phyloP scores from a whole-genome alignment of 768 basidiomycete species.

The Boletus pseudopeckii region DNA sequence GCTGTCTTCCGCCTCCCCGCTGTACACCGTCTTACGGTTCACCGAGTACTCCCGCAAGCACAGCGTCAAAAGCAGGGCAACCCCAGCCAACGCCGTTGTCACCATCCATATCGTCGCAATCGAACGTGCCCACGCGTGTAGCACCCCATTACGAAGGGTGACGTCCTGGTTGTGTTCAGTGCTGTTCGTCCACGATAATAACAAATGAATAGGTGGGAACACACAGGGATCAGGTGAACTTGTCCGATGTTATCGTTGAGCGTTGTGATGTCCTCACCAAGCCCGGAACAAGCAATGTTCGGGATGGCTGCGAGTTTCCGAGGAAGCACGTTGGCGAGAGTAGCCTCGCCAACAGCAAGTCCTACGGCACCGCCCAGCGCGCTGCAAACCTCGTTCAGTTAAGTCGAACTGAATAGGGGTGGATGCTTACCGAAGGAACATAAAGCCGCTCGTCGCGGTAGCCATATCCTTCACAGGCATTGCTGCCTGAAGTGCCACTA shows the following conservation, averaged over 20 bases:
- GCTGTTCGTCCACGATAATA: background rate
- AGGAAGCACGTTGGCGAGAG: conserved; percentile 54
- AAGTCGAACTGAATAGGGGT: background rate
- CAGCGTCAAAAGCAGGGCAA: conserved; percentile 47
- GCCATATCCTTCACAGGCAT: conserved; percentile 89
- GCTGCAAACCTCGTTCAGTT: conserved; percentile 30
- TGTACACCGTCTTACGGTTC: conserved; percentile 46
- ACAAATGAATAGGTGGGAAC: background rate
- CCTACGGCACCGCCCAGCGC: conserved; percentile 71
- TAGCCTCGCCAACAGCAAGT: conserved; percentile 66
- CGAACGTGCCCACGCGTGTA: conserved; percentile 61
- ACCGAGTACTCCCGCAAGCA: conserved; percentile 61
- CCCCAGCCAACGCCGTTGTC: conserved; percentile 54
- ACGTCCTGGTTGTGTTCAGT: conserved; percentile 41
- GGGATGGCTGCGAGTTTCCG: conserved; percentile 34
- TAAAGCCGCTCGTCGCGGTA: conserved; percentile 69
- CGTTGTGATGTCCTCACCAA: conserved; percentile 37
- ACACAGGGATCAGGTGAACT: conserved; percentile 31
- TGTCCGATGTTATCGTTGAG: conserved; percentile 45
- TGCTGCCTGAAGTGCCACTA: conserved; percentile 78
- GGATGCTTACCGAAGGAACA: conserved; percentile 54
- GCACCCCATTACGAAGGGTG: conserved; percentile 42
- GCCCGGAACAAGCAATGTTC: conserved; percentile 18
- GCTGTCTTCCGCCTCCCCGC: conserved; percentile 24
- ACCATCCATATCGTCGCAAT: conserved; percentile 66